These are phyloP conservation scores for Ustulina deusta DNA, from an alignment of 2,329 filamentous ascomycete species.

Conservation along the genomic window DNA sequence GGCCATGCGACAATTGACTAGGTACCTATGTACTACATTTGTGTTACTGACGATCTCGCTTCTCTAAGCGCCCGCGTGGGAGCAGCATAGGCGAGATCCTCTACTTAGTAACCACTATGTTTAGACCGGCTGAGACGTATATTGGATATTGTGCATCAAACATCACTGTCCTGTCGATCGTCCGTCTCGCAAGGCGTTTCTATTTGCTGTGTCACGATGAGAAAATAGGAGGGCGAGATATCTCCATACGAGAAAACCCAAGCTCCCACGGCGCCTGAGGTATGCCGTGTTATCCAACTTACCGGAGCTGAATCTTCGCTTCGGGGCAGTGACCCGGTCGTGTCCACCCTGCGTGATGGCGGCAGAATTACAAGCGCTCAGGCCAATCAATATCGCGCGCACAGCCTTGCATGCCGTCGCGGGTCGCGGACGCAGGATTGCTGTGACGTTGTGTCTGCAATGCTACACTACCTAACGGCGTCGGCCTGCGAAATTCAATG, in stretches of 20 bases:
- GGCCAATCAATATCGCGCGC: constrained; percentile 14
- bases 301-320: constrained; percentile 15
- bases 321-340: constrained; percentile 9
- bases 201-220: background rate
- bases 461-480: no score
- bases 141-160: background rate
- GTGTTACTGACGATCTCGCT: constrained; percentile 7
- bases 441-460: constrained; percentile 18
- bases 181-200: constrained; percentile 2
- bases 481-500: constrained; percentile 7
- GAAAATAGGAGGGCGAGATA: background rate
- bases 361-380: background rate
- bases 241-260: constrained; percentile 9
- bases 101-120: constrained; percentile 21
- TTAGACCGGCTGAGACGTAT: constrained; percentile 24
- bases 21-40: background rate
- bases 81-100: background rate
- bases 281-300: background rate
- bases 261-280: constrained; percentile 1
- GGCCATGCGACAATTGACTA: constrained; percentile 11
- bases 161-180: constrained; percentile 10
- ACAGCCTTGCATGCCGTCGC: constrained; percentile 18
- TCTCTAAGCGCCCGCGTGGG: constrained; percentile 22
- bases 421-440: background rate
- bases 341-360: background rate